Conservation (phyloP, 148 eudicot genomes). For the Nepenthes gracilis region DNA sequence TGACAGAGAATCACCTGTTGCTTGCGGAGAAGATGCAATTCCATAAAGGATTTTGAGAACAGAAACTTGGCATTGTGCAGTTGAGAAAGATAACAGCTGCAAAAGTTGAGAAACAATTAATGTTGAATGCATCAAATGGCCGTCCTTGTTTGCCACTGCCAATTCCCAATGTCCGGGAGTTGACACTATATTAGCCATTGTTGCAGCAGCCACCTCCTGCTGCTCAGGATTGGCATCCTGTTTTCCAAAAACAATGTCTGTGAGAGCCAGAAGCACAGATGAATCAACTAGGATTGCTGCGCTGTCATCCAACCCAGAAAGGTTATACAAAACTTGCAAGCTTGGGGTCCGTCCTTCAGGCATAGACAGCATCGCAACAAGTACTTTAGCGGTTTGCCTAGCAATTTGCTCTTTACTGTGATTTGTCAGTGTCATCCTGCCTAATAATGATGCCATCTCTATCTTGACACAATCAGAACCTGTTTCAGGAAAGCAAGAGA, state of each 20-base stretch:
- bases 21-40: slow-evolving; percentile 54
- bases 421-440: slow-evolving; percentile 53
- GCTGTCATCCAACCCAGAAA: slow-evolving; percentile 52
- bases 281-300: slow-evolving; percentile 50
- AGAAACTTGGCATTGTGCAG: slow-evolving; percentile 36
- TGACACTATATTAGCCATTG: slow-evolving; percentile 46
- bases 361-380: slow-evolving; percentile 40
- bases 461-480: slow-evolving; percentile 33
- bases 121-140: slow-evolving; percentile 38
- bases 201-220: slow-evolving; percentile 38
- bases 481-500: slow-evolving; percentile 9
- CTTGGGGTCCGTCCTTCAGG: slow-evolving; percentile 34
- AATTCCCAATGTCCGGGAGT: slow-evolving; percentile 67
- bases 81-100: slow-evolving; percentile 27
- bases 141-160: slow-evolving; percentile 36
- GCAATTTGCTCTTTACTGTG: slow-evolving; percentile 49
- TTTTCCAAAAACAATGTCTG: slow-evolving; percentile 30
- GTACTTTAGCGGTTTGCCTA: slow-evolving; percentile 33
- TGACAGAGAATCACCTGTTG: slow-evolving; percentile 28
- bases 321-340: slow-evolving; percentile 40
- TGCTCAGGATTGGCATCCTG: slow-evolving; percentile 23
- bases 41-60: slow-evolving; percentile 48
- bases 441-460: slow-evolving; percentile 46
- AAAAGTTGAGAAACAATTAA: slow-evolving; percentile 26
- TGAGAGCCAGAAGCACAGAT: slow-evolving; percentile 41